phyloP scores from a whole-genome alignment of 257 asterid genomes.

The Rhazya stricta region DNA sequence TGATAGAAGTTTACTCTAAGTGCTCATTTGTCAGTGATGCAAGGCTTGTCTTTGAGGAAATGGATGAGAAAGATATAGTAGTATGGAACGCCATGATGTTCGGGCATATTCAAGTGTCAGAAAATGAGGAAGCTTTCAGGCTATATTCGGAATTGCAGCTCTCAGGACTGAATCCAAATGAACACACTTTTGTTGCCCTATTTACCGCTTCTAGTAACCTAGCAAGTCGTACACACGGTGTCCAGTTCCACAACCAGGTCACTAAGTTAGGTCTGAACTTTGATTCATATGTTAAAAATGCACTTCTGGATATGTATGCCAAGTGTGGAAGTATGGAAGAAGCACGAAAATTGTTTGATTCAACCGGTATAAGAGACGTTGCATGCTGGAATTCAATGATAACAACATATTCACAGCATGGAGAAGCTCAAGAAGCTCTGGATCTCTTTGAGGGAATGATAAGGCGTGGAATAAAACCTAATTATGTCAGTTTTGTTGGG shows the following conservation, averaged over 20 bases:
- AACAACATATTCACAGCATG: slow-evolving; percentile 43
- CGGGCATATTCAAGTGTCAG: slow-evolving; percentile 28
- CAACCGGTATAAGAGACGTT: slow-evolving; percentile 17
- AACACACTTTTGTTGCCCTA: slow-evolving; percentile 33
- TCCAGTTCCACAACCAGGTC: slow-evolving; percentile 41
- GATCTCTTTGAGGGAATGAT: slow-evolving; percentile 32
- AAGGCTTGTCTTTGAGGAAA: slow-evolving; percentile 34
- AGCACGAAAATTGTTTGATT: slow-evolving; percentile 21
- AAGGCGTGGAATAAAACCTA: slow-evolving; percentile 29
- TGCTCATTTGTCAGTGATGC: slow-evolving; percentile 27
- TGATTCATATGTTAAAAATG: slow-evolving; percentile 31
- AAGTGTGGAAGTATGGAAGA: slow-evolving; percentile 40
- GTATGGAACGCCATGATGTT: slow-evolving; percentile 47
- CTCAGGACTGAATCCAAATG: slow-evolving; percentile 24
- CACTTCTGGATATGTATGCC: slow-evolving; percentile 45
- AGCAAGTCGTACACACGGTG: slow-evolving; percentile 31
- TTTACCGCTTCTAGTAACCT: slow-evolving; percentile 29
- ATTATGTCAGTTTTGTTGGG: slow-evolving; percentile 36
- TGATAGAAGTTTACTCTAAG: slow-evolving; percentile 38
- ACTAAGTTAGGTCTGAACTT: slow-evolving; percentile 30
- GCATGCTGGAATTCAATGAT: slow-evolving; percentile 50
- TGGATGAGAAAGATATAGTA: slow-evolving; percentile 35
- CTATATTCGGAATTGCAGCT: slow-evolving; percentile 30
- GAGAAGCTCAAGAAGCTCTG: slow-evolving; percentile 42
- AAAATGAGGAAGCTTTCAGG: slow-evolving; percentile 34